A percentile compares a stretch with the other conserved stretches of the same genome.
These are phyloP conservation scores for Ajuga chamaepitys DNA, from an alignment of 257 asterid genomes.

Conservation along the genomic window DNA sequence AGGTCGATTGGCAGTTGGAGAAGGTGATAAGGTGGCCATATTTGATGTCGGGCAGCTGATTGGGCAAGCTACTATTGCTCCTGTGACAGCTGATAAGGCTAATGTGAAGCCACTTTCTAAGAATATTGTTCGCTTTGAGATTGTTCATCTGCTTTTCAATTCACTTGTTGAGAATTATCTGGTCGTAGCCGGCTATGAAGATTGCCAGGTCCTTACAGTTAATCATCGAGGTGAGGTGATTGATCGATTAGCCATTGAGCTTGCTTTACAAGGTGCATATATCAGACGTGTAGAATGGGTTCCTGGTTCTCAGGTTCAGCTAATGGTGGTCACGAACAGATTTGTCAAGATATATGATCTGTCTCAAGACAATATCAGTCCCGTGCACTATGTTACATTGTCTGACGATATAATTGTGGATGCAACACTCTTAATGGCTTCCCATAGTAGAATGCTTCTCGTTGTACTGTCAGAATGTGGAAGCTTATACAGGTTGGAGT, in stretches of 20 bases:
- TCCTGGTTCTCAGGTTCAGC: conserved; percentile 96
- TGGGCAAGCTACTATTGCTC: conserved; percentile 93
- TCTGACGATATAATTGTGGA: conserved; percentile 74
- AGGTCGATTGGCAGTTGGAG: conserved; percentile 99
- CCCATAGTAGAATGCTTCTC: conserved; percentile 72
- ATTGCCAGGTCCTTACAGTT: conserved; percentile 93
- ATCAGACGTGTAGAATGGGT: conserved; percentile 92
- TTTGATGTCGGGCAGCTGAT: conserved; percentile 97
- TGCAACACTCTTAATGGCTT: conserved; percentile 70
- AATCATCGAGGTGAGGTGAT: conserved; percentile 97
- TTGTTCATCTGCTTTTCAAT: conserved; percentile 84
- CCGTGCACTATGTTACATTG: conserved; percentile 81
- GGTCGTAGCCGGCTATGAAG: conserved; percentile 98
- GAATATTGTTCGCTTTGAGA: conserved; percentile 94
- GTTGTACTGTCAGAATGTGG: conserved; percentile 80
- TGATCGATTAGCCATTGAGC: conserved; percentile 94
- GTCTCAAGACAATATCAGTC: conserved; percentile 94
- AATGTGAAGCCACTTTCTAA: conserved; percentile 97
- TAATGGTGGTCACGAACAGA: conserved; percentile 90
- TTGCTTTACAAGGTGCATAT: conserved; percentile 97
- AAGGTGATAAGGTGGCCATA: conserved; percentile 97
- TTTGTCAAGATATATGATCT: conserved; percentile 91
- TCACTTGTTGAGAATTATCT: conserved; percentile 79
- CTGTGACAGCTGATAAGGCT: conserved; percentile 97
- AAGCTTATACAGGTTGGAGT: conserved; percentile 76